Evolutionary conservation across 1,139 yeast genomes (phyloP).

Genomic region (Suhomyces atakaporum): DNA sequence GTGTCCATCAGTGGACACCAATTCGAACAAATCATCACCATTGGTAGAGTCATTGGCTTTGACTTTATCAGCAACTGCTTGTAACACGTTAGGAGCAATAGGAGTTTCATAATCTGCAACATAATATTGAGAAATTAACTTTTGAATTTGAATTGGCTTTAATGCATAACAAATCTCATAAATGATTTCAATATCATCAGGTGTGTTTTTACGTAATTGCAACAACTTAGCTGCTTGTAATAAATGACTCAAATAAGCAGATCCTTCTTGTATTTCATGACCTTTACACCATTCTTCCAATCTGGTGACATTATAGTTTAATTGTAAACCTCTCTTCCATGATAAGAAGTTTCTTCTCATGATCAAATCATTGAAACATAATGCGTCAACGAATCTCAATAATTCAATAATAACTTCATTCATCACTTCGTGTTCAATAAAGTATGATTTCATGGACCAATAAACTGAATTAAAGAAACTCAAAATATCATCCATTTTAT

Average conservation of each 20-base stretch:
- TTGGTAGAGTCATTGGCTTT: constrained; percentile 59
- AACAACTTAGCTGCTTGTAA: constrained; percentile 92
- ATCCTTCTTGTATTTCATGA: constrained; percentile 88
- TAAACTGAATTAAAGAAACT: constrained; percentile 87
- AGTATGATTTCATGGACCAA: constrained; percentile 93
- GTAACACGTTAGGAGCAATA: constrained; percentile 78
- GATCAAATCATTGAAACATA: constrained; percentile 92
- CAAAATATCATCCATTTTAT: constrained; percentile 93
- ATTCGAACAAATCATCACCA: constrained; percentile 68
- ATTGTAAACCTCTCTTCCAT: constrained; percentile 97
- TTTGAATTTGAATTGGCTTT: constrained; percentile 93
- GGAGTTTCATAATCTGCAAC: constrained; percentile 97
- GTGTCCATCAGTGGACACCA: constrained; percentile 76
- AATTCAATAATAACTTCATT: constrained; percentile 84
- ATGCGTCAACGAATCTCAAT: constrained; percentile 85
- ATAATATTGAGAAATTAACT: constrained; percentile 82
- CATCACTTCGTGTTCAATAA: constrained; percentile 82
- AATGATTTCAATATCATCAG: constrained; percentile 88
- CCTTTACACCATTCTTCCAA: constrained; percentile 98
- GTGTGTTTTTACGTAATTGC: constrained; percentile 87
- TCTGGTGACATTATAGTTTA: constrained; percentile 94
- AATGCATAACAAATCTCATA: constrained; percentile 94
- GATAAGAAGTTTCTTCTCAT: constrained; percentile 94
- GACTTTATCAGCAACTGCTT: constrained; percentile 83
- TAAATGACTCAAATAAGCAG: constrained; percentile 83